A percentile compares a stretch with the other conserved stretches of the same genome.
phyloP scores from a whole-genome alignment of 768 basidiomycete species.

The Pleurotus sapidus region DNA sequence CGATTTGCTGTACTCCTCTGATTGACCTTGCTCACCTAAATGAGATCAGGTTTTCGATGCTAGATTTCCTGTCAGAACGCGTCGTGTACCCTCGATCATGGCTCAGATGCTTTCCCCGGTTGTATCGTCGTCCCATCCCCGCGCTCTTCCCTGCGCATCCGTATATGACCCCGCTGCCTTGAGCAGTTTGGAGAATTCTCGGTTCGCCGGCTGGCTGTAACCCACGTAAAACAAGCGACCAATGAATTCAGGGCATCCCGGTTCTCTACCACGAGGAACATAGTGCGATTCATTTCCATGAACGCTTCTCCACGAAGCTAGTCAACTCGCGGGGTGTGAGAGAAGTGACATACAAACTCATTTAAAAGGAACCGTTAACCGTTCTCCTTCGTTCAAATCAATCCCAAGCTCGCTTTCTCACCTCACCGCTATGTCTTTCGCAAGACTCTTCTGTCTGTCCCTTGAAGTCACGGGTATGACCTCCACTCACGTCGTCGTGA shows the following conservation, averaged over 20 bases:
- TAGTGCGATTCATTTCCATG: neutral
- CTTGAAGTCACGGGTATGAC: slow-evolving; percentile 1
- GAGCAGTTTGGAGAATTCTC: neutral
- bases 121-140: neutral
- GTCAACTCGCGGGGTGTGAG: neutral
- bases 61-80: neutral
- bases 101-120: neutral
- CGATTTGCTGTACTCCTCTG: neutral
- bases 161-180: neutral
- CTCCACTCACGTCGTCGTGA: neutral
- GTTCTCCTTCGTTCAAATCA: neutral
- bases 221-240: neutral
- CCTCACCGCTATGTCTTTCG: slow-evolving; percentile 5
- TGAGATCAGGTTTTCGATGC: slow-evolving; percentile 2
- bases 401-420: neutral
- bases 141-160: neutral
- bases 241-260: neutral
- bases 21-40: neutral
- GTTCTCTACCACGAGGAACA: neutral
- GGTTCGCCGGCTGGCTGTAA: neutral
- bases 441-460: slow-evolving; percentile 5
- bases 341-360: neutral
- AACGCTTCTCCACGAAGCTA: slow-evolving; percentile 4
- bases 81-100: no score
- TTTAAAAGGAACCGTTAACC: neutral